Conservation (phyloP, 495 filamentous ascomycete species). For the Podospora fimiseda region DNA sequence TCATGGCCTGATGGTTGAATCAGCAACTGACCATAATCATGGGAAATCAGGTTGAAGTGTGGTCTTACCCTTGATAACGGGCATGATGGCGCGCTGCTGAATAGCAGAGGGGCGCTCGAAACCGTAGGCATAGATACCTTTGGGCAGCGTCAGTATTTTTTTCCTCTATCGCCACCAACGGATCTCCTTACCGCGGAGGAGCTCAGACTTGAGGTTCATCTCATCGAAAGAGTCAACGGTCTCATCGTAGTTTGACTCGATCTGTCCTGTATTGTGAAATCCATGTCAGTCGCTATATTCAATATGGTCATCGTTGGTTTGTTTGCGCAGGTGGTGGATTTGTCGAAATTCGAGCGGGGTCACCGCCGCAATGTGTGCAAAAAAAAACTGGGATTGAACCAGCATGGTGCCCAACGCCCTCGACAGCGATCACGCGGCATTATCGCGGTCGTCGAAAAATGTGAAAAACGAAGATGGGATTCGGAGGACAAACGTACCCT, state of each 20-base stretch:
- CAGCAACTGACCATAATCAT: slow-evolving; percentile 12
- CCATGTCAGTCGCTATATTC: slow-evolving; percentile 14
- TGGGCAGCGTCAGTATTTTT: slow-evolving; percentile 14
- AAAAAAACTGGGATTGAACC: not conserved
- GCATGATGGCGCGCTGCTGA: slow-evolving; percentile 99
- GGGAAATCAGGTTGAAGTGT: not conserved
- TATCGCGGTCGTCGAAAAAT: not conserved
- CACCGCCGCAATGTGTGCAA: not conserved
- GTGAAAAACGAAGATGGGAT: not conserved
- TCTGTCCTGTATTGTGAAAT: slow-evolving; percentile 61
- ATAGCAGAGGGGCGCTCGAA: slow-evolving; percentile 99
- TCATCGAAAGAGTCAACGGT: slow-evolving; percentile 97
- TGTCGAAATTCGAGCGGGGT: not conserved
- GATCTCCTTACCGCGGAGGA: slow-evolving; percentile 76
- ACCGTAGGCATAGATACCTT: slow-evolving; percentile 98
- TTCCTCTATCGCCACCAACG: slow-evolving; percentile 4
- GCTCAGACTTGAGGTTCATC: slow-evolving; percentile 93
- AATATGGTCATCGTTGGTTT: not conserved
- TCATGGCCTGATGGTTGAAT: slow-evolving; percentile 65
- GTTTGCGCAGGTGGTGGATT: not conserved
- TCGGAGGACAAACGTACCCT: slow-evolving; percentile 53
- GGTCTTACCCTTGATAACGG: slow-evolving; percentile 96
- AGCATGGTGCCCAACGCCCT: not conserved
- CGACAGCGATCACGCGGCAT: not conserved
- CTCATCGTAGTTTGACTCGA: slow-evolving; percentile 99